Base-by-base conservation (phyloP, 495 filamentous ascomycete species). In the Penicillium egyptiacum region DNA sequence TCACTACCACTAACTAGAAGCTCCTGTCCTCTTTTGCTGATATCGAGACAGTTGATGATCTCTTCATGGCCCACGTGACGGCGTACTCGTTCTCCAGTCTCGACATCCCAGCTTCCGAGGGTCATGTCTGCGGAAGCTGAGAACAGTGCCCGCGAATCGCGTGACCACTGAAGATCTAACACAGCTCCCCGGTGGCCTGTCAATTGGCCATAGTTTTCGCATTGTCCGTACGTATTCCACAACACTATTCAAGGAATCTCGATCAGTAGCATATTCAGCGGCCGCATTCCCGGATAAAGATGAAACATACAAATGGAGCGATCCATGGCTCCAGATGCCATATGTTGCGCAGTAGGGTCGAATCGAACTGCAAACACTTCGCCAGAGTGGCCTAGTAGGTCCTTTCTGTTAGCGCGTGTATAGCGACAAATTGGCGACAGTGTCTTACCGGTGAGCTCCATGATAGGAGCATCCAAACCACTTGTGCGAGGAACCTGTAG, bases 301-400 rank as follows among this genome's bases (percentile, higher is more conserved):
- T n/a, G 42, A 23, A 47, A 75, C 86, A 42, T 80, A 96, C 92
- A 80, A 53, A 98, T 96, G 44, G 85, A 87, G 57, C 95, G 81
- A 73, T 98, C 94, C 87, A 96, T 93, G 2, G 91, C 95, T 16
- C 93, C 95, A 5, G 94, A 97, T 46, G 95, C 94, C 59, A 98
- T 93, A 56, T 89, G 80, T 49, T 90, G 87, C 22, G 91, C 92
- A 5, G 87, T 86, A 11, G 90, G 88, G 70, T 96, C 90, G 60
- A 98, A 98, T 66, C 88, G 87, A 22, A 89, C 86, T n/a, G 88
- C 79, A 68, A 97, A 98, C 30, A 98, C 84, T 75, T 98, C 94
- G 10, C 89, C 84, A 31, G 81, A 81, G 64, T 88, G 86, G 25
- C 86, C 84, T 84, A 49, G 26, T 17, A 22, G 10, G 28, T 59